Evolutionary conservation across 306 rosid species (phyloP).

Genomic region (Trifolium repens): DNA sequence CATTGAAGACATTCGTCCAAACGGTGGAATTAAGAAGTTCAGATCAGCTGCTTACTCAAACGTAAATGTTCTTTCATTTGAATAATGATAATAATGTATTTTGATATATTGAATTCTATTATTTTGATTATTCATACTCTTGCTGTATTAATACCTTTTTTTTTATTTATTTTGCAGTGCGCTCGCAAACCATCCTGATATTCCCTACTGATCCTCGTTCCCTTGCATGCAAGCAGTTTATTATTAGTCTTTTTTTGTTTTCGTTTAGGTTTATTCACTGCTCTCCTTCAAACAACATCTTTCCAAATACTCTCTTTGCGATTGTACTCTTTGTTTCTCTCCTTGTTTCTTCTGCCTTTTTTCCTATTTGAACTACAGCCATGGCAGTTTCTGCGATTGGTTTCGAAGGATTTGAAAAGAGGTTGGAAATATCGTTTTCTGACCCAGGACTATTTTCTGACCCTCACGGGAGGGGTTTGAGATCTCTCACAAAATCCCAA

Average conservation of each 20-base stretch:
- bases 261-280: constrained; percentile 37
- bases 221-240: constrained; percentile 30
- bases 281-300: constrained; percentile 56
- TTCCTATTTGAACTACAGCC: constrained; percentile 37
- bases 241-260: constrained; percentile 32
- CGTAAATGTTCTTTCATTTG: constrained; percentile 47
- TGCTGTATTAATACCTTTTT: background rate
- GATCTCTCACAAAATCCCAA: constrained; percentile 60
- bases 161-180: constrained; percentile 60
- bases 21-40: constrained; percentile 88
- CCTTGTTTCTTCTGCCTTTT: background rate
- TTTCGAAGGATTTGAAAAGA: constrained; percentile 74
- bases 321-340: constrained; percentile 35
- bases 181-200: constrained; percentile 92
- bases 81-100: background rate
- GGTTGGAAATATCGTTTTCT: constrained; percentile 64
- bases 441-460: constrained; percentile 60
- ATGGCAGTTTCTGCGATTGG: constrained; percentile 68
- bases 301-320: constrained; percentile 54
- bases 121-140: background rate
- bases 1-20: constrained; percentile 87
- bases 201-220: background rate
- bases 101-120: background rate
- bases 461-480: constrained; percentile 68
- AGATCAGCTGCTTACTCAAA: constrained; percentile 92